Base-by-base conservation (phyloP, 345 rosid genomes). In the Rhodomyrtus tomentosa region DNA sequence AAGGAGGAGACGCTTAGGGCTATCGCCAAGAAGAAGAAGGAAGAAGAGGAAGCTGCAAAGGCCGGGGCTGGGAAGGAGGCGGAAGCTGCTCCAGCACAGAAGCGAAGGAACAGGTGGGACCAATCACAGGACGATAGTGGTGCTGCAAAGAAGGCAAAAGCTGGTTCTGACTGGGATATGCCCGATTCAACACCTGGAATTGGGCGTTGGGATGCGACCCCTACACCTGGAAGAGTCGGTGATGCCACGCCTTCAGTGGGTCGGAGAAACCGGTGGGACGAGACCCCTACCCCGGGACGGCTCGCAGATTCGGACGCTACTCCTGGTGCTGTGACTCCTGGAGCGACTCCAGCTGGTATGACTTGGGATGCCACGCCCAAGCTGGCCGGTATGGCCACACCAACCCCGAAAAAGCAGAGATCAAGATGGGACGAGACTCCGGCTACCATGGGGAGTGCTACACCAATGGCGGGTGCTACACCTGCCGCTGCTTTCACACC, bases 401-500 rank as follows among this genome's bases (percentile, higher is more conserved):
- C 99, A 0, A 97, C 99, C 0, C 99, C 99, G 0, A 97, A 97
- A 85, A 89, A 95, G 54, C 99, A 97, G 88, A 92, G 99, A 53
- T 95, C 99, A 4, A 93, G 99, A 84, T 97, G 99, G 99, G 99
- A 97, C 55, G 99, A 96, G 90, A 97, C 99, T 2, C 99, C 99
- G 0, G 99, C 98, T 3, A 95, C 96, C 50, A 96, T 97, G 98
- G 98, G 95, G 38, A 95, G 99, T 90, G 99, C 96, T 16, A 97
- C 99, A 6, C 99, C 99, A 6, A 87, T 94, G 94, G 91, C 92
- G 2, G 98, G 99, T 68, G 92, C 96, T 53, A 96, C 99, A 16
- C 99, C 99, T 45, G 92, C 89, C 22, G 96, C 89, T 80, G 93
- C 94, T 42, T 92, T 89, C 89, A 96, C 99, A 20, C 99, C 99